phyloP scores from a whole-genome alignment of 148 eudicot species.

The Rhododendron kiyosumense region DNA sequence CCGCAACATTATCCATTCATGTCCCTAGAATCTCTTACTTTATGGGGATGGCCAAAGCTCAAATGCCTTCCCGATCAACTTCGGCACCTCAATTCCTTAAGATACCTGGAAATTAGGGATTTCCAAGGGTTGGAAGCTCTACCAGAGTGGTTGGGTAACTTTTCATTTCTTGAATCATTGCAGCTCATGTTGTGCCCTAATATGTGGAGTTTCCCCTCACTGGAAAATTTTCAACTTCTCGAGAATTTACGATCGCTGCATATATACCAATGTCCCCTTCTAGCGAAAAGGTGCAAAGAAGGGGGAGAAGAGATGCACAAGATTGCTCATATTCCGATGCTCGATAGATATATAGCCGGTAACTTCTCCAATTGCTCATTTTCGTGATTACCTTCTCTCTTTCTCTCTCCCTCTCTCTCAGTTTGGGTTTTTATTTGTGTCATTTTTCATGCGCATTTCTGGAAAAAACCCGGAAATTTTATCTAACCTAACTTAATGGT shows the following conservation, averaged over 20 bases:
- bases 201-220: neutral
- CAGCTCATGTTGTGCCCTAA: accelerated
- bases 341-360: too few relatives aligned
- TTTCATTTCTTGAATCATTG: neutral
- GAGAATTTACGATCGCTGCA: neutral
- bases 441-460: neutral
- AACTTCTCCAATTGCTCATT: neutral
- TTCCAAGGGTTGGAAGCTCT: neutral
- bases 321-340: neutral
- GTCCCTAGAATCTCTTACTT: too few relatives aligned
- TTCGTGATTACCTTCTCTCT: too few relatives aligned
- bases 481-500: neutral
- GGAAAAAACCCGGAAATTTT: neutral
- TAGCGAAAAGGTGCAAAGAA: neutral
- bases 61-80: neutral
- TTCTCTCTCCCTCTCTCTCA: neutral
- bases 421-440: neutral
- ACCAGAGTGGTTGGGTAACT: neutral
- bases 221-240: neutral
- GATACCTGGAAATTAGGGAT: accelerated
- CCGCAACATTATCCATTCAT: neutral
- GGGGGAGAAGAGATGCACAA: neutral
- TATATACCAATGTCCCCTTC: neutral
- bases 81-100: neutral
- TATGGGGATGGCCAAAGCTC: neutral